Evolutionary conservation across 2,329 filamentous ascomycete species (phyloP).

Genomic region (Fragosphaeria purpurea): DNA sequence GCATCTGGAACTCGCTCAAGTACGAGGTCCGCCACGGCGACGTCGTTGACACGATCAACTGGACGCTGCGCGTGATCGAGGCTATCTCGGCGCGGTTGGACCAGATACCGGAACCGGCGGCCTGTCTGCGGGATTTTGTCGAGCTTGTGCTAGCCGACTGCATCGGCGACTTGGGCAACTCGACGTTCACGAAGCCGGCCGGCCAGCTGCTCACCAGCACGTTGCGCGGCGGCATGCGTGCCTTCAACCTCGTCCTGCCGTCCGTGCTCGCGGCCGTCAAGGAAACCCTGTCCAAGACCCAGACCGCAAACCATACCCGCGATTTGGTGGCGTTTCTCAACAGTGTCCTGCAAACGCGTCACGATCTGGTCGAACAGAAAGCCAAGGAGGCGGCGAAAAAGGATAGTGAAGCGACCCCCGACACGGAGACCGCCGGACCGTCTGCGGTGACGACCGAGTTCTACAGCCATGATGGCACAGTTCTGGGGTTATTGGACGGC

Average conservation of each 20-base stretch:
- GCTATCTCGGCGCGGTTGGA: slow-evolving; percentile 35
- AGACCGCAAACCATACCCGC: slow-evolving; percentile 39
- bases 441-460: slow-evolving; percentile 22
- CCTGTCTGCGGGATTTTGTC: slow-evolving; percentile 10
- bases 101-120: slow-evolving; percentile 15
- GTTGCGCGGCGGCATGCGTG: slow-evolving; percentile 34
- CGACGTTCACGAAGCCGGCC: slow-evolving; percentile 41
- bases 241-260: slow-evolving; percentile 38
- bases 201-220: slow-evolving; percentile 43
- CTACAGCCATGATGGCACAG: slow-evolving; percentile 26
- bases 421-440: background rate
- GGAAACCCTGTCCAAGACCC: slow-evolving; percentile 39
- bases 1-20: slow-evolving; percentile 51
- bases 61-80: slow-evolving; percentile 44
- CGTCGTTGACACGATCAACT: slow-evolving; percentile 45
- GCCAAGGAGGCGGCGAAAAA: slow-evolving; percentile 13
- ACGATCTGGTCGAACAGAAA: slow-evolving; percentile 25
- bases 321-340: slow-evolving; percentile 42
- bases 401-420: background rate
- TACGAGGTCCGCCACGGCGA: slow-evolving; percentile 54
- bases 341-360: slow-evolving; percentile 37
- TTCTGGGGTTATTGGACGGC: slow-evolving; percentile 33
- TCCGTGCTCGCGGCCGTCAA: slow-evolving; percentile 37
- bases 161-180: slow-evolving; percentile 41
- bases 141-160: slow-evolving; percentile 40